Conservation (phyloP, 441 rosid genomes). For the Rhodomyrtus psidioides region DNA sequence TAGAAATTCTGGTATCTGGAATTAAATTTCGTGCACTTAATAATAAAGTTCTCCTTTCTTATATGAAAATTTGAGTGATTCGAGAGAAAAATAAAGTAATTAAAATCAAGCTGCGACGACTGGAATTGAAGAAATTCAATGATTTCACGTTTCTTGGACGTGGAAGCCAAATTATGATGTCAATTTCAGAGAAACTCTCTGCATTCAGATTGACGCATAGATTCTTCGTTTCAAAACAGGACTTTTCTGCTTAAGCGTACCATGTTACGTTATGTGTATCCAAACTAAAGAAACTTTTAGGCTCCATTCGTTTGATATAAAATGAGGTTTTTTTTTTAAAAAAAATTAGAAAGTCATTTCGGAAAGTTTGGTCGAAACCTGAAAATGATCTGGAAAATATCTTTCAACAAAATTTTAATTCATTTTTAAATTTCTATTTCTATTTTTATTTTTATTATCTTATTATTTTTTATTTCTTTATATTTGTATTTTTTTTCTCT, state of each 20-base stretch:
- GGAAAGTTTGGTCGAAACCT: too few relatives aligned
- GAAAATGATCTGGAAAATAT: too few relatives aligned
- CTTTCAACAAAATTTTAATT: too few relatives aligned
- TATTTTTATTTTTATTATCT: too few relatives aligned
- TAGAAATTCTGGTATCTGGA: not conserved
- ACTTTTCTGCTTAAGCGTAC: not conserved
- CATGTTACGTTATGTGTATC: not conserved
- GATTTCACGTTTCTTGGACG: not conserved
- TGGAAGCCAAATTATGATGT: not conserved
- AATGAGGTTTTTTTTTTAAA: too few relatives aligned
- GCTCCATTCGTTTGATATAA: too few relatives aligned
- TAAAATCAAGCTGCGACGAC: not conserved
- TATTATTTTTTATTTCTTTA: too few relatives aligned
- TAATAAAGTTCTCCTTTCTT: not conserved
- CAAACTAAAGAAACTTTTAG: not conserved
- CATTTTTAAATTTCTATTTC: too few relatives aligned
- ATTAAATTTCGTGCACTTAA: not conserved
- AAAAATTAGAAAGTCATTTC: too few relatives aligned
- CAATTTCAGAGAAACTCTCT: not conserved
- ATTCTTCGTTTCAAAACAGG: not conserved
- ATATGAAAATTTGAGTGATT: not conserved
- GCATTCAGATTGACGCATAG: not conserved
- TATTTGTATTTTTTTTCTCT: too few relatives aligned
- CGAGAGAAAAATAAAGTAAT: not conserved
- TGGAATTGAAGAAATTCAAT: not conserved